Evolutionary conservation across 2,329 filamentous ascomycete genomes (phyloP).

Genomic region (Fusarium nanum): DNA sequence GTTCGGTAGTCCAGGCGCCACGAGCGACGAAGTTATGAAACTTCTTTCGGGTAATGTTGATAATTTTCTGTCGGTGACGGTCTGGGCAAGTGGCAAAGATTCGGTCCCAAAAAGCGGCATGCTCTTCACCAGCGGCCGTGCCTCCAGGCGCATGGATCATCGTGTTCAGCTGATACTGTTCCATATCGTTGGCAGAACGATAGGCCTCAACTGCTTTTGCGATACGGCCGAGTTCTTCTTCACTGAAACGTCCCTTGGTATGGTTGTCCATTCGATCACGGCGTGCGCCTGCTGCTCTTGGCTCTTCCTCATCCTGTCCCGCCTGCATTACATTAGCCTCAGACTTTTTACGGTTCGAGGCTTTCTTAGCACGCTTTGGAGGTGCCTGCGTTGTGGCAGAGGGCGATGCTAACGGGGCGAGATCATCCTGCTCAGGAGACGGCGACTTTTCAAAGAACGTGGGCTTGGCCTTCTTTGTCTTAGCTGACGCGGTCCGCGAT

Average conservation of each 20-base stretch:
- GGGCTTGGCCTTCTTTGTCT: conserved; percentile 62
- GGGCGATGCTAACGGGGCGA: conserved; percentile 49
- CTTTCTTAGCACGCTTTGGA: conserved; percentile 47
- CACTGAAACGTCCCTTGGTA: conserved; percentile 57
- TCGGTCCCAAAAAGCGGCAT: conserved; percentile 61
- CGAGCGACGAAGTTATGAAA: conserved; percentile 74
- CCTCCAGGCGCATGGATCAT: conserved; percentile 54
- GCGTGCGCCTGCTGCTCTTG: conserved; percentile 27
- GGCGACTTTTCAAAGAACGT: conserved; percentile 56
- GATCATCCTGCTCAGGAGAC: conserved; percentile 33
- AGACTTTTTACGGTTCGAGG: conserved; percentile 44
- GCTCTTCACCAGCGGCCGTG: conserved; percentile 51
- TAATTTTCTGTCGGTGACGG: conserved; percentile 64
- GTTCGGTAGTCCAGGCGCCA: conserved; percentile 57
- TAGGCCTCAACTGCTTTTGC: conserved; percentile 58
- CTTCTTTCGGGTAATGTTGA: conserved; percentile 68
- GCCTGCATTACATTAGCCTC: conserved; percentile 38
- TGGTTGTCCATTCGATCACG: conserved; percentile 46
- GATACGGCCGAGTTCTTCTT: conserved; percentile 57
- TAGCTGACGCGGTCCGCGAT: conserved; percentile 53
- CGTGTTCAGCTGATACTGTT: conserved; percentile 61
- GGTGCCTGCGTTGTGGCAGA: conserved; percentile 50
- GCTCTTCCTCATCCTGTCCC: conserved; percentile 37
- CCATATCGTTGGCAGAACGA: conserved; percentile 56
- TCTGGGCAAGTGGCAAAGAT: conserved; percentile 62